Evolutionary conservation across 2,329 filamentous ascomycete genomes (phyloP), one percentile per base, ranked within the genome.

Genomic region (Aspergillus candidus): DNA sequence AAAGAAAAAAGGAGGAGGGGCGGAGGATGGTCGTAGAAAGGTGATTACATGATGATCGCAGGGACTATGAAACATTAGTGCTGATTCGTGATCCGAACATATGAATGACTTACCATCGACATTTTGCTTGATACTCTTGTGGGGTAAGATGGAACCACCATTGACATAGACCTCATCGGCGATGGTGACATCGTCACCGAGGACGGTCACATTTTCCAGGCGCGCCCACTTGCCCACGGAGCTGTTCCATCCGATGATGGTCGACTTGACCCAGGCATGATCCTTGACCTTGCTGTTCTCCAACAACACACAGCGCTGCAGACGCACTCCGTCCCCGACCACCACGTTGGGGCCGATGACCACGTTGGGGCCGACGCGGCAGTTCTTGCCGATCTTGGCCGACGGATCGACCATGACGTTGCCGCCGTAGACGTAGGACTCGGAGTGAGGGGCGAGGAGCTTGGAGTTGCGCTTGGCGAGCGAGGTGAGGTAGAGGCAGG

Each of bases 41-140:
- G 22, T 27, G 22, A 58, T 71, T 69, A 73, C 70, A 73, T 73
- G 61, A 73, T 73, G 52, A 73, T 73, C 12, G 70, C 69, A 41
- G 70, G 70, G 50, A 72, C 70, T 72, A 27, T 18, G 6, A 18
- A 32, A 53, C 36, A 22, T 50, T 41, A 47, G 45, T 33, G 44
- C 12, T n/a, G 5, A 22, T 35, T 1, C 13, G 38, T 10, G 15
- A 14, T 15, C 13, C 6, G 11, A 27, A 10, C 13, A 6, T 11
- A n/a, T 35, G 18, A 6, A 10, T 11, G 43, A 67, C 75, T 71
- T 68, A 80, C 78, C 80, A 70, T 98, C 93, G 60, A 98, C 88
- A 69, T 98, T 98, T 61, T 84, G 81, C 80, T 97, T 97, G 79
- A 98, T 97, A 68, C 85, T 93, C 84, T 98, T 98, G 76, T 98